Evolutionary conservation across 495 filamentous ascomycete genomes (phyloP), one percentile per base, ranked within the genome.

Genomic region (Xylaria sp.): DNA sequence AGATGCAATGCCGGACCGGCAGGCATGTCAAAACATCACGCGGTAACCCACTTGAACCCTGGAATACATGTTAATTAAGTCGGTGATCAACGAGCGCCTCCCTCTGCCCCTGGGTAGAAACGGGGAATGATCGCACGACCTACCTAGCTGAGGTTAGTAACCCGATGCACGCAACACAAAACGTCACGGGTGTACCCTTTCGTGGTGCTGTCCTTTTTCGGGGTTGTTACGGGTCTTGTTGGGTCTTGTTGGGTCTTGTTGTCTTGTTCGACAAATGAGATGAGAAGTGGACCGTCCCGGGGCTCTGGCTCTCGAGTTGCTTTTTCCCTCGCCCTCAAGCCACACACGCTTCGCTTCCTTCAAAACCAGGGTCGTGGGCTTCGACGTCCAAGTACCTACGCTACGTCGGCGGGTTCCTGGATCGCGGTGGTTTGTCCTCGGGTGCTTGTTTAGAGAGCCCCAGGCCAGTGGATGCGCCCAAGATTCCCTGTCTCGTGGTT

Each of bases 101-200:
- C 44, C 50, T 61, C 52, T 70, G 52, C 68, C 76, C 74, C 72
- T 71, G 69, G 58, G 63, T 69, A 61, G 29, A 77, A 70, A 71
- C 66, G 76, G 76, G 76, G 74, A 74, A 73, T 72, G 74, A 76
- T 74, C 72, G 67, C 73, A 75, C 72, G 72, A 73, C 71, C 76
- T 78, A 68, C 67, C 67, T 69, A 61, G 37, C 67, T 61, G 46
- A 71, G 68, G 59, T 43, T 78, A 78, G 72, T 67, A 68, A 74
- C 74, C 76, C 76, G 74, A 77, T 78, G 76, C 76, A 78, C 76
- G 74, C 74, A 77, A 76, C 74, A 72, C 74, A 74, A 73, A 24
- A 65, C 62, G 44, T 44, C 46, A 75, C 67, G 76, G 76, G 75
- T 73, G 71, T 75, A 70, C 69, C 71, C 74, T 68, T 77, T 66